Conservation (phyloP, 176 grass and related monocot species). For the Raddia guianensis region DNA sequence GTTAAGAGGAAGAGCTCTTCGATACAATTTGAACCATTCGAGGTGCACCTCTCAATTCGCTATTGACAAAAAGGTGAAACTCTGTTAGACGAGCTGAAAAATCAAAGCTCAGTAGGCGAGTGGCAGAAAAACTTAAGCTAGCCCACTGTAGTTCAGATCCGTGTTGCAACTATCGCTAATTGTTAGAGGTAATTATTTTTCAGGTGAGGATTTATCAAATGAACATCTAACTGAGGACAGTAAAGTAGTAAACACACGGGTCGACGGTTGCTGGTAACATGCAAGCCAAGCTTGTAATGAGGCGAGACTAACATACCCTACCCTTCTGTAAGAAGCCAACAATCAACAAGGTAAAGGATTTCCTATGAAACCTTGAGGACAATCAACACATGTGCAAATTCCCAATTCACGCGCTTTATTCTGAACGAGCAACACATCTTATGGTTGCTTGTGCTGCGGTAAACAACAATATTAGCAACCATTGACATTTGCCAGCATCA, state of each 20-base stretch:
- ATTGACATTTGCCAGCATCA: slow-evolving; percentile 14
- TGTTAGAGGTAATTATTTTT: background rate
- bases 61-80: no score
- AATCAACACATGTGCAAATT: background rate
- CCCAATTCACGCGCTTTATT: background rate
- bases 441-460: background rate
- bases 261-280: background rate
- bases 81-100: no score
- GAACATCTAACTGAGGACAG: no score
- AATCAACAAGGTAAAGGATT: background rate
- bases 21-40: background rate
- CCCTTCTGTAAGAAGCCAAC: background rate
- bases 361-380: background rate
- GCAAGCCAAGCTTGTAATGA: background rate
- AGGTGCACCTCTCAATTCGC: background rate
- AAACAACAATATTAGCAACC: slow-evolving; percentile 4
- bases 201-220: background rate
- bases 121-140: background rate
- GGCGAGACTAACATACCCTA: background rate
- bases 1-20: background rate
- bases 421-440: background rate
- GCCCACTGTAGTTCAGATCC: background rate
- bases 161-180: background rate
- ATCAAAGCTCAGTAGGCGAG: no score
- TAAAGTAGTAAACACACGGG: no score